phyloP scores from a whole-genome alignment of 192 early-diverging fungal genomes.

The Pecoramyces ruminantium region DNA sequence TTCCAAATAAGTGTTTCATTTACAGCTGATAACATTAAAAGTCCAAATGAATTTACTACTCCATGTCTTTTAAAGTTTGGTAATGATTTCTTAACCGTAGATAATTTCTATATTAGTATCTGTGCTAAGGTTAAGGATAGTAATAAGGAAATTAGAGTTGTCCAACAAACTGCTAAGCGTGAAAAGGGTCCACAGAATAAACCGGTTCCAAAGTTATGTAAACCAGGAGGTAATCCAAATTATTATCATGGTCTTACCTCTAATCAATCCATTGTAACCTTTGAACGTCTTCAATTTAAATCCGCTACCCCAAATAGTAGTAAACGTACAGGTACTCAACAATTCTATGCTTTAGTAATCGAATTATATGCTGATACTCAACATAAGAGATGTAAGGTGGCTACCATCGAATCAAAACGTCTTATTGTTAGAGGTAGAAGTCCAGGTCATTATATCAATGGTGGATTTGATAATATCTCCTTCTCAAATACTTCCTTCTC shows the following conservation, averaged over 20 bases:
- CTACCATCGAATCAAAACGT: slow-evolving; percentile 53
- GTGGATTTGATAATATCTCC: neutral
- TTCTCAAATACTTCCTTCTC: neutral
- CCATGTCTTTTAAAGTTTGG: slow-evolving; percentile 50
- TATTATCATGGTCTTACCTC: neutral
- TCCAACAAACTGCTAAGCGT: slow-evolving; percentile 83
- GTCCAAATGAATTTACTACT: slow-evolving; percentile 7
- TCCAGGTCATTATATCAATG: slow-evolving; percentile 75
- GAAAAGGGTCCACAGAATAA: slow-evolving; percentile 64
- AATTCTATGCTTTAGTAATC: slow-evolving; percentile 74
- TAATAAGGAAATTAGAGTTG: slow-evolving; percentile 61
- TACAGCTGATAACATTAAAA: slow-evolving; percentile 15
- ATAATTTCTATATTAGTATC: slow-evolving; percentile 57
- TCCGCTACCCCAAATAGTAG: slow-evolving; percentile 91
- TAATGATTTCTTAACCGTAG: slow-evolving; percentile 22
- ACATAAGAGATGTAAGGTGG: slow-evolving; percentile 26
- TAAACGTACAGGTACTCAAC: slow-evolving; percentile 78
- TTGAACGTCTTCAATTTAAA: slow-evolving; percentile 94
- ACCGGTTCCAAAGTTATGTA: slow-evolving; percentile 1
- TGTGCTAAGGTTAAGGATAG: slow-evolving; percentile 53
- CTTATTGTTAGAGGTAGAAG: slow-evolving; percentile 84
- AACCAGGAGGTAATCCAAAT: neutral
- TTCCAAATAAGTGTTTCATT: slow-evolving; percentile 66
- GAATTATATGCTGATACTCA: slow-evolving; percentile 56
- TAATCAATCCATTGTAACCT: slow-evolving; percentile 31